Evolutionary conservation across 352 stramenopile species (phyloP), one percentile per base, ranked within the genome.

Genomic region (Aphanomyces astaci): DNA sequence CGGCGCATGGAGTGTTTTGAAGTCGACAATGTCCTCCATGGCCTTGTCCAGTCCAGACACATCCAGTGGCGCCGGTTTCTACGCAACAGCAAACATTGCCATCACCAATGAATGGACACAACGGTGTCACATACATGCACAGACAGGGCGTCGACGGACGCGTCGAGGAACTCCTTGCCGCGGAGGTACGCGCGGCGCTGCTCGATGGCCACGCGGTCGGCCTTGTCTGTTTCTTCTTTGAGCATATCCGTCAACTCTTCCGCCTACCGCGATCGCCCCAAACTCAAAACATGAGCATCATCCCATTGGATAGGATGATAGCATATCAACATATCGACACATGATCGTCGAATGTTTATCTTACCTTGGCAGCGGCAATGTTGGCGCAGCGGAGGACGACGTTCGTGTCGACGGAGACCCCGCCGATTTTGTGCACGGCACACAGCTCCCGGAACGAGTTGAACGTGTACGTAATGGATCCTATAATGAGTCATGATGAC

Each of bases 401-500:
- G 32, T 75, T 73, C 22, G 73, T 78, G 2, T 82, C 84, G 56
- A 92, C 75, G 28, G 84, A 75, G 19, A 84, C 76, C 27, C 90
- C 92, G 59, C 89, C 89, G 70, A 95, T 94, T 72, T 97, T 95
- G 74, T 94, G 87, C 63, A 97, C 79, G 10, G 84, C 82, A 64
- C 89, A 95, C 32, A 97, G 75, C 73, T 97, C 90, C 19, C 87
- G 84, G 76, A 97, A 96, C 51, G 86, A 93, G 68, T 96, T 97
- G 67, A 97, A 89, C 31, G 88, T 94, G 73, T 96, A 95, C 22
- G 84, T 96, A 66, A 94, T 84, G 28, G 73, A 78, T 63, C 82
- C 54, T 63, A 48, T 17, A 31, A 10, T 19, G 7, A 10, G 30
- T 5, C 36, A 17, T 49, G 15, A 63, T 24, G 17, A n/a, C n/a